Base-by-base conservation (phyloP, 1,139 yeast genomes). In the Pichia sp. region DNA sequence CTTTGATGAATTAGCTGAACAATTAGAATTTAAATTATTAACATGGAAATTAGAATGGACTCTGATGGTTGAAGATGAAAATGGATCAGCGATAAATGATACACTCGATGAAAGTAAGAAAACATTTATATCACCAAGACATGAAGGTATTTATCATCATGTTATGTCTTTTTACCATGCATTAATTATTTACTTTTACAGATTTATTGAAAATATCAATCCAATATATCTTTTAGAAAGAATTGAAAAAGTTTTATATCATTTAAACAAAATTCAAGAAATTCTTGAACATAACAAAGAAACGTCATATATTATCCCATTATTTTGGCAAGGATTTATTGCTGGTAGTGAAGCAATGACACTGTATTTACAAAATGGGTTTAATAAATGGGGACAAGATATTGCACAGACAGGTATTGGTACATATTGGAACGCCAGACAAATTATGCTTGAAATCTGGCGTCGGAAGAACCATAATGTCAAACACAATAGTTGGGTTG, bases 391-490 rank as follows among this genome's bases (percentile, higher is more conserved):
- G 94, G 86, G 91, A 6, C 83, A 83, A n/a, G 78, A 76, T 45
- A 75, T 85, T 47, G 83, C 89, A 2, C 76, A 73, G 48, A 78
- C 78, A 38, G 83, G 84, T 7, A 70, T 86, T 49, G 95, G 95
- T 0, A 80, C 91, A 36, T 86, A 86, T 57, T 82, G 88, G 83
- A 88, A 88, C 7, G 89, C 93, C 1, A 65, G 91, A 47, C 87
- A 80, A 56, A 83, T 86, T 37, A 81, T 87, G 81, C 67, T 80
- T 47, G 95, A 86, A 57, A 93, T 86, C 3, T 86, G 95, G 95
- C 63, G 88, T 45, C 67, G 95, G 35, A 76, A 85, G 52, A 67
- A 76, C 41, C 70, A 70, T 53, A 72, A 73, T 30, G 80, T 74
- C 43, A 67, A 70, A 22, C 68, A 75, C 41, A 84, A 76, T 50